Percentiles rank a stretch among this genome's conserved stretches.
phyloP scores from a whole-genome alignment of 176 grass and related monocot species.

The Triticum monococcum region DNA sequence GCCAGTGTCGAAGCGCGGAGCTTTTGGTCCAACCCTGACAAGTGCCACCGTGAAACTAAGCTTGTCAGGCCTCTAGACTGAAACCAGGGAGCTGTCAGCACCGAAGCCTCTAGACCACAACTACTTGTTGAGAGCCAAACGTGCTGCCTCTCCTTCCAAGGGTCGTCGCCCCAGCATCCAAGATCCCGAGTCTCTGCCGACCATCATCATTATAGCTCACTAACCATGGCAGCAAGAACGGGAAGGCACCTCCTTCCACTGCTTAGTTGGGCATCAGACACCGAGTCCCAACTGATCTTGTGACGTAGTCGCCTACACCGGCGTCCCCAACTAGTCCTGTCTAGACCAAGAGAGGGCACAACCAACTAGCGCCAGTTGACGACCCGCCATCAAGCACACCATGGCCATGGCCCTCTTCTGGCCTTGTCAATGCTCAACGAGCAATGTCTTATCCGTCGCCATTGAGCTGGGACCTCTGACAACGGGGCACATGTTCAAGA shows the following conservation, averaged over 20 bases:
- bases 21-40: background rate
- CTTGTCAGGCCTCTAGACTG: too few species aligned
- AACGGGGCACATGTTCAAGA: too few species aligned
- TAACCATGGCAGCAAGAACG: background rate
- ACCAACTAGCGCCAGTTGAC: too few species aligned
- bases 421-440: too few species aligned
- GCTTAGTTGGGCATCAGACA: background rate
- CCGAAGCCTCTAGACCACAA: too few species aligned
- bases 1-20: rapidly evolving
- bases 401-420: too few species aligned
- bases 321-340: background rate
- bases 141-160: too few species aligned
- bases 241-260: background rate
- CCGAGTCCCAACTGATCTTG: background rate
- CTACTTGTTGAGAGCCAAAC: background rate
- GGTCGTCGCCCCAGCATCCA: background rate
- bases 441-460: too few species aligned
- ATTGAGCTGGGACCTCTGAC: too few species aligned
- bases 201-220: background rate
- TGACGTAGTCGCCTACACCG: background rate
- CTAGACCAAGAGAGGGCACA: background rate
- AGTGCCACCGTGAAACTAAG: too few species aligned
- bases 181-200: background rate
- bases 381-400: rapidly evolving
- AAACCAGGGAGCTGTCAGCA: too few species aligned